Conservation (phyloP, 1,284 basidiomycete species). For the Rhodotorula sp. region DNA sequence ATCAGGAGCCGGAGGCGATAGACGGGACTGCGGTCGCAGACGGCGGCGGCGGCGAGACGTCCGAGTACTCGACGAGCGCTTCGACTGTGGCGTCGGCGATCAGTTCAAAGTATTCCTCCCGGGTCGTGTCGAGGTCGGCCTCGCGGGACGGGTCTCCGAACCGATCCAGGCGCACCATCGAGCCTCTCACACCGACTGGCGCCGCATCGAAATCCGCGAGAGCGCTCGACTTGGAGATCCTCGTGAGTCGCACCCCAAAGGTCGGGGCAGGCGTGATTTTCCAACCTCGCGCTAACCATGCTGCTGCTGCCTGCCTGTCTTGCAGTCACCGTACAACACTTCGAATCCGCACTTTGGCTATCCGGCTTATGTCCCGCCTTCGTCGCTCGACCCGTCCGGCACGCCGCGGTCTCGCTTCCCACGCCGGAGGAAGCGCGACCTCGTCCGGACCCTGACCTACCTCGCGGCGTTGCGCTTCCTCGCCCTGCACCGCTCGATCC, state of each 20-base stretch:
- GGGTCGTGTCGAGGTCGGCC: conserved; percentile 18
- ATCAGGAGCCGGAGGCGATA: not conserved
- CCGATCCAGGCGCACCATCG: conserved; percentile 1
- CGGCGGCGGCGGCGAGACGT: not conserved
- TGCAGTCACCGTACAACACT: conserved; percentile 48
- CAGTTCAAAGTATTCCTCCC: conserved; percentile 30
- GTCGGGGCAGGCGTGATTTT: not conserved
- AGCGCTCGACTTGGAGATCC: not conserved
- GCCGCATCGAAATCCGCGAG: not conserved
- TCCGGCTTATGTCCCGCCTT: conserved; percentile 55
- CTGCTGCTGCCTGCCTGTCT: not conserved
- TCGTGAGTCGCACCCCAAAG: not conserved
- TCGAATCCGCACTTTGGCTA: conserved; percentile 83
- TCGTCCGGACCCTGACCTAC: conserved; percentile 62
- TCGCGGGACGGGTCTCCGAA: conserved; percentile 23
- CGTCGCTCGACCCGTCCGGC: conserved; percentile 36
- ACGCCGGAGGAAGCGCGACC: conserved; percentile 67
- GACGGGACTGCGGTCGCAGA: not conserved
- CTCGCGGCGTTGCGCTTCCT: conserved; percentile 54
- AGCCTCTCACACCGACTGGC: conserved; percentile 8
- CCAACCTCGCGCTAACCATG: too few relatives aligned
- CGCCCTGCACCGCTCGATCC: conserved; percentile 38
- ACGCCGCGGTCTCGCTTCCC: conserved; percentile 51
- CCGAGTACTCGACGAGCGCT: not conserved
- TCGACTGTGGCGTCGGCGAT: conserved; percentile 12